phyloP scores from a whole-genome alignment of 495 filamentous ascomycete genomes.

The Podospora pseudoanserina region DNA sequence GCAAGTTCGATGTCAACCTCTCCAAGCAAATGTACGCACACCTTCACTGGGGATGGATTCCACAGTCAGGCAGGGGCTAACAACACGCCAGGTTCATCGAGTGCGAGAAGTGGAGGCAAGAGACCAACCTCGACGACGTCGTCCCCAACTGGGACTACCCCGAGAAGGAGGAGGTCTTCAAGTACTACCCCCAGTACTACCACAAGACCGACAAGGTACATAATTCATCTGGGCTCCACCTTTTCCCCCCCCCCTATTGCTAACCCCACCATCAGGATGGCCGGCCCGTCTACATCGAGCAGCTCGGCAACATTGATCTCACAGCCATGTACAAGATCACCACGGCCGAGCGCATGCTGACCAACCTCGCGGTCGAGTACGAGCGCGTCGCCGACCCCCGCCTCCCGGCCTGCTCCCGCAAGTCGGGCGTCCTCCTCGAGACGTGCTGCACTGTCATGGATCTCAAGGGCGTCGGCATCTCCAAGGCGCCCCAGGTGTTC shows the following conservation, averaged over 20 bases:
- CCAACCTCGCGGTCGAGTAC: conserved; percentile 94
- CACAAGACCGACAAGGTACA: conserved; percentile 95
- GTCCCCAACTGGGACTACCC: conserved; percentile 77
- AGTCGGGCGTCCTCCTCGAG: conserved; percentile 83
- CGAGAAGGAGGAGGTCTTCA: conserved; percentile 82
- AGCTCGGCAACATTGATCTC: conserved; percentile 90
- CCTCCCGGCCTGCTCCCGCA: conserved; percentile 91
- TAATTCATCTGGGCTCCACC: neutral
- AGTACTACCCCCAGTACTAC: conserved; percentile 98
- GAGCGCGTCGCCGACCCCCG: conserved; percentile 92
- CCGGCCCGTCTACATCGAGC: conserved; percentile 94
- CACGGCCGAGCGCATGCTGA: conserved; percentile 85
- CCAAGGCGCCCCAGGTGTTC: conserved; percentile 72
- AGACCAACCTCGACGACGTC: conserved; percentile 76
- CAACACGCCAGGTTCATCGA: conserved; percentile 70
- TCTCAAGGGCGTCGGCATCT: conserved; percentile 85
- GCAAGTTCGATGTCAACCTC: conserved; percentile 86
- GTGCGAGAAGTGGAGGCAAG: conserved; percentile 85
- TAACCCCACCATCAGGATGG: conserved; percentile 63
- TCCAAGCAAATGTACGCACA: conserved; percentile 77
- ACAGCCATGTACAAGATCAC: conserved; percentile 84
- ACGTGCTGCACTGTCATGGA: conserved; percentile 98
- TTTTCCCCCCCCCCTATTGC: neutral
- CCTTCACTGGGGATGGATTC: neutral
- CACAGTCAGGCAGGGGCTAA: neutral